These are phyloP conservation scores for Heliamphora ciliata DNA, from an alignment of 179 eudicot genomes.

Conservation along the genomic window DNA sequence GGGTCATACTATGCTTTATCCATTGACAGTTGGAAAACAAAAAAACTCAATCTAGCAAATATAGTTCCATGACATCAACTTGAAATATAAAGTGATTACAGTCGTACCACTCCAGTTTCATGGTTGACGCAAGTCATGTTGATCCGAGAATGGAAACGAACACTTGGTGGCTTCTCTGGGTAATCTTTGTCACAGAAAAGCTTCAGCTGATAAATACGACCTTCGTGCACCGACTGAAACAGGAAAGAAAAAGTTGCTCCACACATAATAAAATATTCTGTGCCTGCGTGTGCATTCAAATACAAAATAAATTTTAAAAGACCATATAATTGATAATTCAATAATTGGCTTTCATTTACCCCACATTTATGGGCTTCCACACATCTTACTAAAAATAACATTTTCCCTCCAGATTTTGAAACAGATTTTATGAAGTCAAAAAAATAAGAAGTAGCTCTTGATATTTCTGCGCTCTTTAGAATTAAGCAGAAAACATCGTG, in stretches of 20 bases:
- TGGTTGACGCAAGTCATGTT: constrained; percentile 60
- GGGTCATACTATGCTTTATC: not conserved
- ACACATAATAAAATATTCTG: not conserved
- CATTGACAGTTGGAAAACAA: not conserved
- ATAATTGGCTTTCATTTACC: not conserved
- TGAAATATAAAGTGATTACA: not conserved
- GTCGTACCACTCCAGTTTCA: constrained; percentile 49
- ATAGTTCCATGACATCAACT: not conserved
- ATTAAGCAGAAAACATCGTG: not conserved
- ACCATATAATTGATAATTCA: not conserved
- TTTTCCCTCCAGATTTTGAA: not conserved
- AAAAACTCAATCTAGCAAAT: not conserved
- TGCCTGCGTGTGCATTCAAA: not conserved
- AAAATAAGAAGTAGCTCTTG: not conserved
- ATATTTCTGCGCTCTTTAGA: not conserved
- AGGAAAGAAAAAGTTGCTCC: constrained; percentile 7
- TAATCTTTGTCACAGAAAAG: constrained; percentile 71
- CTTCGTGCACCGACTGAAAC: constrained; percentile 63
- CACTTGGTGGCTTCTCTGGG: constrained; percentile 69
- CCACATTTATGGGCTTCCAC: not conserved
- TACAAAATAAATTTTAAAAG: not conserved
- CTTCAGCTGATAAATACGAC: constrained; percentile 68
- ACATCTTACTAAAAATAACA: not conserved
- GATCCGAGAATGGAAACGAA: constrained; percentile 63
- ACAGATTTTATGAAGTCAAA: not conserved